phyloP scores from a whole-genome alignment of 306 rosid genomes.

The Trifolium subterraneum region DNA sequence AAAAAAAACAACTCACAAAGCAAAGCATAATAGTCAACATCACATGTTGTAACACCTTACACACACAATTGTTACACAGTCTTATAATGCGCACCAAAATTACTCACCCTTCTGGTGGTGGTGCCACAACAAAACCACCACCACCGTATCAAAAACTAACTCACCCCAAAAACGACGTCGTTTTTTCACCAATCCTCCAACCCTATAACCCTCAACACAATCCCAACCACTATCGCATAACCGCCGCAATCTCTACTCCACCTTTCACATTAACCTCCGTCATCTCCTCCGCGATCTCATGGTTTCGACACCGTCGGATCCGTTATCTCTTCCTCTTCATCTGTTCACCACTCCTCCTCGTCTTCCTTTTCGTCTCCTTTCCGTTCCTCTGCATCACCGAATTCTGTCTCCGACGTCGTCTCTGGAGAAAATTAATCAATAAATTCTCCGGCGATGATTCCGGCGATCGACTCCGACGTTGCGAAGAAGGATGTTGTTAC shows the following conservation, averaged over 20 bases:
- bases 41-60: conserved; percentile 32
- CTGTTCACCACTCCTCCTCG: conserved; percentile 42
- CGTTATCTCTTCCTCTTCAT: conserved; percentile 43
- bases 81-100: conserved; percentile 45
- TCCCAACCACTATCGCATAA: not conserved
- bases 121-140: conserved; percentile 22
- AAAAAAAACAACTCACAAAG: not conserved
- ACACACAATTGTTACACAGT: not conserved
- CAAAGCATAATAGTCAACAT: conserved; percentile 38
- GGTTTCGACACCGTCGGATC: conserved; percentile 47
- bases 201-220: not conserved
- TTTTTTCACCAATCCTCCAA: conserved; percentile 30
- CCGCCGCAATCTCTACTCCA: not conserved
- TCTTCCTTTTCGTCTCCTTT: conserved; percentile 38
- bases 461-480: conserved; percentile 44
- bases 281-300: conserved; percentile 40
- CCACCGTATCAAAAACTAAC: not conserved
- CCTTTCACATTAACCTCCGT: conserved; percentile 35
- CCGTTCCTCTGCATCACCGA: conserved; percentile 49
- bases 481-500: conserved; percentile 46
- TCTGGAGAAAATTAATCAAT: conserved; percentile 32
- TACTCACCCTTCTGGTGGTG: conserved; percentile 34
- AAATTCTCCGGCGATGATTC: conserved; percentile 11
- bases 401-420: conserved; percentile 43
- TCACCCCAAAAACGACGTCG: conserved; percentile 34